These are phyloP conservation scores for Penicillium lividum DNA, from an alignment of 495 filamentous ascomycete genomes.

Conservation along the genomic window DNA sequence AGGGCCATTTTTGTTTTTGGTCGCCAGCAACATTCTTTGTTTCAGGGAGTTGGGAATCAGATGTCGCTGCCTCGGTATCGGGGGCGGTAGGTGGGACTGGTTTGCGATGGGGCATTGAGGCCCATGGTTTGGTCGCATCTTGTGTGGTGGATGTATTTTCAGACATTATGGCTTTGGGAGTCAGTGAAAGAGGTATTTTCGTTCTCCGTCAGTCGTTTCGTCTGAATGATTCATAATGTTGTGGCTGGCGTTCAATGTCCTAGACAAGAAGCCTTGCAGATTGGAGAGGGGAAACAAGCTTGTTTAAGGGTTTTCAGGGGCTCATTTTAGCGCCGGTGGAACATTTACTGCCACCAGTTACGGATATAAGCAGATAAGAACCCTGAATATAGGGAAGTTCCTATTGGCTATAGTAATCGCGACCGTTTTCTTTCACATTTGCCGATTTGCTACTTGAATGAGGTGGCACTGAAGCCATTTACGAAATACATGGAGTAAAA, in stretches of 20 bases:
- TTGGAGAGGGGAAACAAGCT: not conserved
- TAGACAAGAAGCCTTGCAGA: not conserved
- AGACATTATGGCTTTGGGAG: not conserved
- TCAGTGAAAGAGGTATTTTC: not conserved
- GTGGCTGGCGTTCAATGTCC: not conserved
- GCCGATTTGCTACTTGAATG: too few relatives aligned
- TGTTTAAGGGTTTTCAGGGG: not conserved
- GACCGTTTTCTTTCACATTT: not conserved
- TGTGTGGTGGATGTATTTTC: constrained; percentile 4
- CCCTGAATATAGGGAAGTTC: not conserved
- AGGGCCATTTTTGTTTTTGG: not conserved
- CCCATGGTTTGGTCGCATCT: constrained; percentile 3
- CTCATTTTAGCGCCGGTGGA: not conserved
- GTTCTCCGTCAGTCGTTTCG: not conserved
- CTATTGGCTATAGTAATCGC: not conserved
- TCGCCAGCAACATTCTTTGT: not conserved
- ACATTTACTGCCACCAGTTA: not conserved
- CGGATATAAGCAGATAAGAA: not conserved
- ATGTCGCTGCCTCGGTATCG: not conserved
- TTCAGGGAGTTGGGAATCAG: not conserved
- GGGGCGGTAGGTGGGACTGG: constrained; percentile 15
- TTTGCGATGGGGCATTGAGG: constrained; percentile 28
- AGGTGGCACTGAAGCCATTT: too few relatives aligned
- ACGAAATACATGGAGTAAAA: too few relatives aligned
- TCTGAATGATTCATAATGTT: not conserved